These are phyloP conservation scores for Lachancea sp. DNA, from an alignment of 805 yeast genomes.

Conservation along the genomic window DNA sequence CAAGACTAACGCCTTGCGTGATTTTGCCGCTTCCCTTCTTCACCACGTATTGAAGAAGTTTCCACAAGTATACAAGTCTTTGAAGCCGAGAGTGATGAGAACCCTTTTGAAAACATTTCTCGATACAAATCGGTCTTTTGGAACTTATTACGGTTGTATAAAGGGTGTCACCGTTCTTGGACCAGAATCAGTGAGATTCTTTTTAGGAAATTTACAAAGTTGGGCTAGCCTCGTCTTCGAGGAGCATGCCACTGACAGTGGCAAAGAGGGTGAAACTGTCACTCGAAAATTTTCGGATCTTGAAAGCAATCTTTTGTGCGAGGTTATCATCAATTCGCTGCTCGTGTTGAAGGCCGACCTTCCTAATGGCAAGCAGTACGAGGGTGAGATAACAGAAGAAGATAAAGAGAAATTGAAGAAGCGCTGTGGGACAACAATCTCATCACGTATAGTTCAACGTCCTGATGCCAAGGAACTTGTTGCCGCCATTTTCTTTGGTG, in stretches of 20 bases:
- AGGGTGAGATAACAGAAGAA: conserved; percentile 34
- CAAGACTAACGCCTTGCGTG: conserved; percentile 59
- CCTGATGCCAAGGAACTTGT: conserved; percentile 45
- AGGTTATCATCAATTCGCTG: conserved; percentile 50
- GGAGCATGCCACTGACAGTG: conserved; percentile 19
- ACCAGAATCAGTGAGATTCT: conserved; percentile 75
- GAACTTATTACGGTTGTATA: conserved; percentile 89
- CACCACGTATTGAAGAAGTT: conserved; percentile 72
- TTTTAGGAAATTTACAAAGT: conserved; percentile 74
- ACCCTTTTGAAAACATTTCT: conserved; percentile 86
- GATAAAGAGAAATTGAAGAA: conserved; percentile 41
- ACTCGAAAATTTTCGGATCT: conserved; percentile 33
- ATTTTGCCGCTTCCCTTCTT: conserved; percentile 77
- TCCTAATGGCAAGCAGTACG: conserved; percentile 29
- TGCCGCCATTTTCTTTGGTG: conserved; percentile 72
- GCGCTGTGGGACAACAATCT: conserved; percentile 56
- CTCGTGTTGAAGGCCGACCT: conserved; percentile 38
- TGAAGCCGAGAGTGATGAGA: conserved; percentile 89
- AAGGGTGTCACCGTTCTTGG: conserved; percentile 81
- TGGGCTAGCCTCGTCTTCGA: conserved; percentile 65
- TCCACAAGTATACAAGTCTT: conserved; percentile 79
- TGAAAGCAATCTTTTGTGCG: conserved; percentile 45
- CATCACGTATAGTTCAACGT: conserved; percentile 43
- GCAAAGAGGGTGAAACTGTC: conserved; percentile 8
- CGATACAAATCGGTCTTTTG: conserved; percentile 74